Evolutionary conservation across 179 eudicot genomes (phyloP), one percentile per base, ranked within the genome.

Genomic region (Nepenthes alata): DNA sequence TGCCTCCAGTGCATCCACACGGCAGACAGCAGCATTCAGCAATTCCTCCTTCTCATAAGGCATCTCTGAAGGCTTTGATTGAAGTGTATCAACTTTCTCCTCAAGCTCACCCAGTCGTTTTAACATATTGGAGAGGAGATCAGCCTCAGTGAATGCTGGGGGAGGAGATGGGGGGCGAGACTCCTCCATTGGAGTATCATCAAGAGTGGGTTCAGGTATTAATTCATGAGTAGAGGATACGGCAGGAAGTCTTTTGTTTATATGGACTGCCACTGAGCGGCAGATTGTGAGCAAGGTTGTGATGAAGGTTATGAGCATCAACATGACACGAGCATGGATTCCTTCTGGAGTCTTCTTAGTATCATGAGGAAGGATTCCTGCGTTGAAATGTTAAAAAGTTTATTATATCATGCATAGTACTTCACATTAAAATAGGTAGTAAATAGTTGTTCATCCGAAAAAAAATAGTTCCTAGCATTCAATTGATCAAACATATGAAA

Each of bases 1-100:
- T 12, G 97, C 97, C 79, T 94, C 99, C 67, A 94, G 74, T 61
- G 97, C 97, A 77, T 94, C 99, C 58, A 94, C 99, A 37, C 97
- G 89, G 67, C 83, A 90, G 59, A 94, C 95, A 82, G 99, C 96
- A 16, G 96, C 99, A 81, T 90, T 87, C 56, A 94, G 76, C 80
- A 94, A 78, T 75, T 94, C 99, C 79, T 79, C 97, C 74, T 94
- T 94, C 75, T 94, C 97, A 48, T 60, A 79, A 38, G 99, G 99
- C 99, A 94, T 94, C 79, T 82, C 76, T 62, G 86, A 84, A 64
- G 99, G 99, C 74, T 80, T 90, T 63, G 81, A 79, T 64, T 85
- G 87, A 70, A 94, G 85, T 44, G 89, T 81, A 54, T 70, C 83
- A 34, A 94, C 91, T 72, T 87, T 87, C 60, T 82, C 88, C 78